phyloP scores from a whole-genome alignment of 1,284 basidiomycete genomes.

The Apiotrichum porosum region DNA sequence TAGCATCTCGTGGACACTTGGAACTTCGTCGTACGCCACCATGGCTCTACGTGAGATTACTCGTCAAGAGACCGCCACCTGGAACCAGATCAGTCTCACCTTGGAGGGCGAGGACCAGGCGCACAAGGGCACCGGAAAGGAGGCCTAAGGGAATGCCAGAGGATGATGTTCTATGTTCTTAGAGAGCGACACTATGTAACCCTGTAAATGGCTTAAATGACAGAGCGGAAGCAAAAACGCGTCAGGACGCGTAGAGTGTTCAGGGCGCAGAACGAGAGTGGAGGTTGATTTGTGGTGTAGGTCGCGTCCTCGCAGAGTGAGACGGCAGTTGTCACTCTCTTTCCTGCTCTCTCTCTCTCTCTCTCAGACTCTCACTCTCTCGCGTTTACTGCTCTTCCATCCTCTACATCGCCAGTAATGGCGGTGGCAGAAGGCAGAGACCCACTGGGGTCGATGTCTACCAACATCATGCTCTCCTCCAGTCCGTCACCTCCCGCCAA shows the following conservation, averaged over 20 bases:
- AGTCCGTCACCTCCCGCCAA: neutral
- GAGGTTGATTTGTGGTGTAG: no score
- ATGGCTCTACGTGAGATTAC: constrained; percentile 93
- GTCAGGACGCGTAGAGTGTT: no score
- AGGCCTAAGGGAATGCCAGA: no score
- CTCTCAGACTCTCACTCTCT: no score
- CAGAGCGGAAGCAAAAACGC: neutral
- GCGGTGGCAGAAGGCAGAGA: neutral
- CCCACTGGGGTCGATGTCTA: neutral
- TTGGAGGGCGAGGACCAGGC: constrained; percentile 72
- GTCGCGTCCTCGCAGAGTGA: no score
- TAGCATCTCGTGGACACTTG: constrained; percentile 72
- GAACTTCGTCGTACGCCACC: constrained; percentile 86
- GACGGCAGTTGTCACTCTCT: no score
- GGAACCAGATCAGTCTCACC: constrained; percentile 76
- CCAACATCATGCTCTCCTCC: neutral
- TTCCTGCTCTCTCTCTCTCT: no score
- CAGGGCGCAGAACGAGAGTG: no score
- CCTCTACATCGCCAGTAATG: no score
- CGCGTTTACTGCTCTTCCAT: no score
- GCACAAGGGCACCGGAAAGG: constrained; percentile 21
- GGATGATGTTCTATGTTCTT: no score
- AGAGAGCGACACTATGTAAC: no score
- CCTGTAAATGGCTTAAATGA: neutral
- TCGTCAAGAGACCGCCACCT: constrained; percentile 84